Conservation (phyloP, 2,329 filamentous ascomycete species). For the Cladosporium sphaerospermum region DNA sequence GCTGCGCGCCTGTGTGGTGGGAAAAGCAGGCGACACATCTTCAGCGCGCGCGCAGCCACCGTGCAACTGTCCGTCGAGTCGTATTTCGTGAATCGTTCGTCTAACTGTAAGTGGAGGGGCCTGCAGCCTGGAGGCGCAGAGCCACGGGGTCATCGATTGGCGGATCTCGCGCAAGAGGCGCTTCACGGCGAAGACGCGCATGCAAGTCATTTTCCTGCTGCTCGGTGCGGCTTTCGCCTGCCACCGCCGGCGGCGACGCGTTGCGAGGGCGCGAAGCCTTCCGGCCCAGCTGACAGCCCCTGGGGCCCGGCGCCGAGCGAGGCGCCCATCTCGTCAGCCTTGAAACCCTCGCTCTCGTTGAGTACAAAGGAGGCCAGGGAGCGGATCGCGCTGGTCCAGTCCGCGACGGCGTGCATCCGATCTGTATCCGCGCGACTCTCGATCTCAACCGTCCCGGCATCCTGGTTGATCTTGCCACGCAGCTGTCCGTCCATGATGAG, state of each 20-base stretch:
- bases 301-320: background rate
- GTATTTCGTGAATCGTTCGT: background rate
- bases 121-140: conserved; percentile 7
- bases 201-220: conserved; percentile 26
- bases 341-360: conserved; percentile 69
- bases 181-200: conserved; percentile 5
- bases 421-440: conserved; percentile 66
- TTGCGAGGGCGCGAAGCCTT: conserved; percentile 11
- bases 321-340: conserved; percentile 36
- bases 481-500: conserved; percentile 88
- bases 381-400: conserved; percentile 65
- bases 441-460: conserved; percentile 76
- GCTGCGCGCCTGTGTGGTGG: background rate
- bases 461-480: conserved; percentile 81
- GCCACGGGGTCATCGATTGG: conserved; percentile 1
- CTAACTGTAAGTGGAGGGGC: background rate
- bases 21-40: background rate
- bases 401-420: conserved; percentile 64
- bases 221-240: conserved; percentile 25
- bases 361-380: conserved; percentile 67
- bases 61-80: background rate
- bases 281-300: conserved; percentile 5
- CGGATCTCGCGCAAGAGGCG: background rate
- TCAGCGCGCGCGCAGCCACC: conserved; percentile 5
- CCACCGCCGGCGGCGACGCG: conserved; percentile 20